phyloP scores from a whole-genome alignment of 306 rosid species.

The Acmispon strigosus region DNA sequence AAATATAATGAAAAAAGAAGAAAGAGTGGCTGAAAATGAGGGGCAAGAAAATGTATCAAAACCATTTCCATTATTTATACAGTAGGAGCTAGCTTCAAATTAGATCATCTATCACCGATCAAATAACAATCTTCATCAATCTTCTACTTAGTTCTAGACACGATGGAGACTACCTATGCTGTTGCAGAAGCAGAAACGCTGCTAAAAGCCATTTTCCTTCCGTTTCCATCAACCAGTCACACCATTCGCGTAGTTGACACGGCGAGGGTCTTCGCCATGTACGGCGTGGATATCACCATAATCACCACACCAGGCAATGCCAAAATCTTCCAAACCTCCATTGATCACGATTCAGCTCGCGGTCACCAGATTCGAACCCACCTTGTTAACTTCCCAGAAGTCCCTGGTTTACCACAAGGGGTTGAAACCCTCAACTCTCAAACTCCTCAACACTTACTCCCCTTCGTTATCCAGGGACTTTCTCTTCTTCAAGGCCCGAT shows the following conservation, averaged over 20 bases:
- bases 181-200: neutral
- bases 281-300: neutral
- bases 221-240: neutral
- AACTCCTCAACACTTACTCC: neutral
- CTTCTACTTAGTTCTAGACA: no score
- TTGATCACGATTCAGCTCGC: neutral
- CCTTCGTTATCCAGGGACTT: neutral
- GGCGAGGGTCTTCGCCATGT: neutral
- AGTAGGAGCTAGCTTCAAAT: no score
- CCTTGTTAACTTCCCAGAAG: neutral
- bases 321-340: neutral
- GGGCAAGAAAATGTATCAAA: no score
- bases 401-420: slow-evolving; percentile 7
- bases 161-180: no score
- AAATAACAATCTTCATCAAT: no score
- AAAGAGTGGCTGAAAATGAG: no score
- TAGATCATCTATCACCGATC: no score
- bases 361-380: neutral
- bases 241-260: neutral
- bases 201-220: neutral
- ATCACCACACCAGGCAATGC: neutral
- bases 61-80: no score
- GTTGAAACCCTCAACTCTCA: neutral
- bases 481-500: neutral
- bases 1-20: no score